phyloP scores from a whole-genome alignment of 2,329 filamentous ascomycete genomes.

The Nothophaeocryptopus gaeumannii region DNA sequence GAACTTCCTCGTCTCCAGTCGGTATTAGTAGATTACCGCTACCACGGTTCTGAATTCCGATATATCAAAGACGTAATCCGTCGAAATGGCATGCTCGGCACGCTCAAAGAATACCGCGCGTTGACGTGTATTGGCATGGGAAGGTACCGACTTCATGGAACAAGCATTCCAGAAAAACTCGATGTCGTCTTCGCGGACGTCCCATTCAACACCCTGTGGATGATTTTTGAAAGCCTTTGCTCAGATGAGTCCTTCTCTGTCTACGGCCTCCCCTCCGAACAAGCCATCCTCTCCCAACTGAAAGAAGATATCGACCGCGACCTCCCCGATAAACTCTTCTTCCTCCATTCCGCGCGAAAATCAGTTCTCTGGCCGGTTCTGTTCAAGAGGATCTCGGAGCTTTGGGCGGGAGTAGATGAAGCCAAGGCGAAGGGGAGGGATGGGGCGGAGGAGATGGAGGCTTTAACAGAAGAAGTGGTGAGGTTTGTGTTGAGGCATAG shows the following conservation, averaged over 20 bases:
- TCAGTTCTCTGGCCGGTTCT: slow-evolving; percentile 11
- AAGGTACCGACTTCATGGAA: slow-evolving; percentile 11
- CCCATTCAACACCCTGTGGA: slow-evolving; percentile 9
- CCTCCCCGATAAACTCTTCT: slow-evolving; percentile 17
- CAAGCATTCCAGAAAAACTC: slow-evolving; percentile 1
- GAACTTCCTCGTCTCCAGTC: slow-evolving; percentile 12
- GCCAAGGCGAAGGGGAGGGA: slow-evolving; percentile 2
- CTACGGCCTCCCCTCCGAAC: slow-evolving; percentile 7
- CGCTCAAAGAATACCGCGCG: slow-evolving; percentile 6
- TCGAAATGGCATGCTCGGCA: slow-evolving; percentile 9
- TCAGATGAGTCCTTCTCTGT: not conserved
- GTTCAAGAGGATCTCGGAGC: slow-evolving; percentile 10
- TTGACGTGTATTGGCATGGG: slow-evolving; percentile 12
- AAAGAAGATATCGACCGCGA: slow-evolving; percentile 15
- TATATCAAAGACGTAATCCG: slow-evolving; percentile 19
- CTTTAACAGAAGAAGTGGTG: slow-evolving; percentile 4
- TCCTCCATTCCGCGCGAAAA: slow-evolving; percentile 12
- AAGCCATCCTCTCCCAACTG: slow-evolving; percentile 7
- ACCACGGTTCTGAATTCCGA: slow-evolving; percentile 17
- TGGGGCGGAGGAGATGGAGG: slow-evolving; percentile 7
- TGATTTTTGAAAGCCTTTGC: not conserved
- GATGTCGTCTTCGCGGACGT: slow-evolving; percentile 13
- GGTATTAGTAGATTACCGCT: slow-evolving; percentile 16
- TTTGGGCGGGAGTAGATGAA: slow-evolving; percentile 12
- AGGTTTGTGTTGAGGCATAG: slow-evolving; percentile 5